These are phyloP conservation scores for Juncus effusus DNA, from an alignment of 176 grass and related monocot species.

Conservation along the genomic window DNA sequence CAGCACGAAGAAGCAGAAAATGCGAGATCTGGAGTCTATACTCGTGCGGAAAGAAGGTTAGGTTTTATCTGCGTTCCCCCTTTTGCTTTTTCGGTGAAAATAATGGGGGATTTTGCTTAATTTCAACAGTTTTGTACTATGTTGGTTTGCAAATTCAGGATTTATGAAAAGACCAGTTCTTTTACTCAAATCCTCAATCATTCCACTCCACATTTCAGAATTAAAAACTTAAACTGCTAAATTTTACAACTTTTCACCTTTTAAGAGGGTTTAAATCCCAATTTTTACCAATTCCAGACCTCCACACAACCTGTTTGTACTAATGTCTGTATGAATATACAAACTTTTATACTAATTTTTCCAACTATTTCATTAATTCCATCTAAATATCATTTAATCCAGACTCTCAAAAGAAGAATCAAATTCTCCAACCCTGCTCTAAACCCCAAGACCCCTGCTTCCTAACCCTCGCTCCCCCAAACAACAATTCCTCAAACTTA, in stretches of 20 bases:
- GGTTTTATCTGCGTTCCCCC: background rate
- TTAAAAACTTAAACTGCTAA: no score
- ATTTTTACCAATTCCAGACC: no score
- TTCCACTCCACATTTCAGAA: no score
- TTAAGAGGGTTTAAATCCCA: no score
- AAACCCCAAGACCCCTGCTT: slow-evolving; percentile 22
- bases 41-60: background rate
- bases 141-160: background rate
- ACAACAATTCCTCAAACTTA: slow-evolving; percentile 21
- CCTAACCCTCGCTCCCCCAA: slow-evolving; percentile 45
- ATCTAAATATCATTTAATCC: background rate
- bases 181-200: background rate
- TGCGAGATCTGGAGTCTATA: background rate
- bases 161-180: background rate
- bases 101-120: background rate
- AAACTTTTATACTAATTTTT: no score
- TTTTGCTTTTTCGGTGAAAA: background rate
- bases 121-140: background rate
- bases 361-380: no score
- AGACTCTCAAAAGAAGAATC: slow-evolving; percentile 12
- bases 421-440: slow-evolving; percentile 1
- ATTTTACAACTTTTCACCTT: no score
- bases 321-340: no score
- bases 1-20: slow-evolving; percentile 8
- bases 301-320: no score